These are phyloP conservation scores for Talaromyces sp. DNA, from an alignment of 2,329 filamentous ascomycete genomes.

Conservation along the genomic window DNA sequence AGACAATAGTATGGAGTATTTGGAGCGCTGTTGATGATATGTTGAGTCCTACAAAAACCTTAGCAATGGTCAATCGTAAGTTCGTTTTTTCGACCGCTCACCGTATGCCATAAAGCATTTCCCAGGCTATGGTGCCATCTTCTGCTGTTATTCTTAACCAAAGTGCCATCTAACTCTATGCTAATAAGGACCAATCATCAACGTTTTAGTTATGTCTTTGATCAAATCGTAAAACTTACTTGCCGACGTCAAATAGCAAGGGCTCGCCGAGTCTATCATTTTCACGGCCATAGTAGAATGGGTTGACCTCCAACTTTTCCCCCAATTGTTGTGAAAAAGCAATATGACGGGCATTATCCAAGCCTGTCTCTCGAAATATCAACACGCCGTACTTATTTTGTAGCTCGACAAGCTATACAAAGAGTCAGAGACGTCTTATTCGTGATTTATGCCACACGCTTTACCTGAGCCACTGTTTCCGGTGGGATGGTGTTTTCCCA, in stretches of 20 bases:
- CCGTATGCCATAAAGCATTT: constrained; percentile 29
- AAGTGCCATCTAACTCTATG: constrained; percentile 22
- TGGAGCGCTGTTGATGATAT: constrained; percentile 28
- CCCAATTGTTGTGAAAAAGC: constrained; percentile 26
- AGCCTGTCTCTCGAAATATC: constrained; percentile 24
- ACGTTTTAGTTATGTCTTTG: neutral
- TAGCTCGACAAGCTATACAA: constrained; percentile 23
- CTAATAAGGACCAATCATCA: neutral
- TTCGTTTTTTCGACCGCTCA: neutral
- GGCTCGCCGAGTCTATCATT: constrained; percentile 27
- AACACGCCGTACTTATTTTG: constrained; percentile 26
- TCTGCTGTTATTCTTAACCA: constrained; percentile 23
- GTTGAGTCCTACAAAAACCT: constrained; percentile 22
- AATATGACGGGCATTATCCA: constrained; percentile 26
- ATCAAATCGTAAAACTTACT: constrained; percentile 19
- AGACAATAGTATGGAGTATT: constrained; percentile 26
- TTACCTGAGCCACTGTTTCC: constrained; percentile 19
- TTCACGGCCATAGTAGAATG: constrained; percentile 26
- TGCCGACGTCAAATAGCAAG: constrained; percentile 26
- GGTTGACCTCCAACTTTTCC: constrained; percentile 26
- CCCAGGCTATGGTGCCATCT: constrained; percentile 26
- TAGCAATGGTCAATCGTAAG: neutral
- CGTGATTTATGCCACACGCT: neutral
- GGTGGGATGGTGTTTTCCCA: constrained; percentile 17
- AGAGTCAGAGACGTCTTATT: neutral